A percentile compares a stretch with the other conserved stretches of the same genome.
These are phyloP conservation scores for Phaeodactylum tricornutum DNA, from an alignment of 108 stramenopile species.

Conservation along the genomic window DNA sequence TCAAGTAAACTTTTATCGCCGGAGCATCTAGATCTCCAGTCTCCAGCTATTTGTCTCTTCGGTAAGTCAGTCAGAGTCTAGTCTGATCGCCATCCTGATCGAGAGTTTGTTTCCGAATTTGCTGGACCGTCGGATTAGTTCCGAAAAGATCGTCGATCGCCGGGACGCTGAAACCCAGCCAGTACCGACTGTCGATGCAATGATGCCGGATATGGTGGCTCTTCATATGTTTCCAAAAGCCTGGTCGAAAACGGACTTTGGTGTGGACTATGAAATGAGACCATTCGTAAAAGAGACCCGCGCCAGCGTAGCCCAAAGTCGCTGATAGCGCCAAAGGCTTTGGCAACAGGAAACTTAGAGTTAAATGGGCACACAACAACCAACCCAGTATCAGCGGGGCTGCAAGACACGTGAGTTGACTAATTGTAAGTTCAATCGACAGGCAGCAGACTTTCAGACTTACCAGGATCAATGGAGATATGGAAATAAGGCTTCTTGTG, in stretches of 20 bases:
- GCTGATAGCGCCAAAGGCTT: constrained; percentile 36
- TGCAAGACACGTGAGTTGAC: background rate
- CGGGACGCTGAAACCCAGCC: constrained; percentile 57
- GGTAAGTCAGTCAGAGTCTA: no score
- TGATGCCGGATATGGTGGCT: constrained; percentile 64
- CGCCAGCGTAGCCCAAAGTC: constrained; percentile 42
- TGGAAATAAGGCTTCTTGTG: constrained; percentile 51
- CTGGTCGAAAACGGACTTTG: constrained; percentile 24
- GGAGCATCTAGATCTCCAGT: no score
- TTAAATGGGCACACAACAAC: constrained; percentile 28
- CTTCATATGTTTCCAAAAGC: constrained; percentile 22
- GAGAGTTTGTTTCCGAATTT: background rate
- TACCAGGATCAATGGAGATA: constrained; percentile 50
- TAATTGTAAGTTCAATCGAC: no score
- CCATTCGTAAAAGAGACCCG: constrained; percentile 63
- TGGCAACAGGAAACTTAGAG: constrained; percentile 27
- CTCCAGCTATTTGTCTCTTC: no score
- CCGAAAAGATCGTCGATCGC: constrained; percentile 50
- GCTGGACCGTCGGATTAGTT: constrained; percentile 32
- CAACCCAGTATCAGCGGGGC: constrained; percentile 39
- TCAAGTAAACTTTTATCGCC: no score
- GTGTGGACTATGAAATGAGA: constrained; percentile 67
- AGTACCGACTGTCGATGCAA: constrained; percentile 32
- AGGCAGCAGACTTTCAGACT: no score
- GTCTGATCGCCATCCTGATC: no score